Evolutionary conservation across 2,329 filamentous ascomycete species (phyloP), one percentile per base, ranked within the genome.

Genomic region (Cytospora piceae): DNA sequence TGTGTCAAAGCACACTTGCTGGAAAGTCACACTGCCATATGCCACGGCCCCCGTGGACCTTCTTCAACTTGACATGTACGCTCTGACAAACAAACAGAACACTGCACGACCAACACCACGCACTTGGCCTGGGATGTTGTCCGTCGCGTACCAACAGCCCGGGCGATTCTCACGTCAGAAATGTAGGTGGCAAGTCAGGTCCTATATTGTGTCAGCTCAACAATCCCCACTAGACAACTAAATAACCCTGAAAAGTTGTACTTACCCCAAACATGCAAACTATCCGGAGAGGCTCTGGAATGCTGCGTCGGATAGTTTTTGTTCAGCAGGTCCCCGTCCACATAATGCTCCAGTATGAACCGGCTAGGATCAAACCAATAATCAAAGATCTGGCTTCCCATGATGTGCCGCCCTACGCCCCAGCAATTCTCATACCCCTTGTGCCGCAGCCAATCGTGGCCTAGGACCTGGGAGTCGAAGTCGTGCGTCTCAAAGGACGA

Each of bases 351-450:
- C 72, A 90, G 77, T 75, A 90, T 89, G 72, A 89, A 88, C 0
- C 80, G 80, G 3, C 79, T 81, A 0, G 85, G 84, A 75, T 90
- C 88, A 72, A 85, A 88, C 87, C 87, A 90, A 74, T 90, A 91
- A 72, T 91, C 88, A 70, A 92, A 92, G 60, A 92, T 86, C 76
- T 91, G 89, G 68, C 83, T 87, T 4, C 89, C 89, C 70, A 91
- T 80, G 27, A 91, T 83, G 77, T 92, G 89, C 61, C 90, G 77
- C 0, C 90, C 90, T 0, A 92, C 85, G 1, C 90, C 90, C 90
- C 90, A 92, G 68, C 87, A 87, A 70, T 82, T 84, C 71, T 81
- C 82, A 73, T 90, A 90, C 1, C 85, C 85, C 74, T 87, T 85
- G 68, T 85, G 77, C 2, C 80, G 80, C 68, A 92, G 77, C 86